These are phyloP conservation scores for Jamesozyma hellenica DNA, from an alignment of 805 yeast species.

Conservation along the genomic window DNA sequence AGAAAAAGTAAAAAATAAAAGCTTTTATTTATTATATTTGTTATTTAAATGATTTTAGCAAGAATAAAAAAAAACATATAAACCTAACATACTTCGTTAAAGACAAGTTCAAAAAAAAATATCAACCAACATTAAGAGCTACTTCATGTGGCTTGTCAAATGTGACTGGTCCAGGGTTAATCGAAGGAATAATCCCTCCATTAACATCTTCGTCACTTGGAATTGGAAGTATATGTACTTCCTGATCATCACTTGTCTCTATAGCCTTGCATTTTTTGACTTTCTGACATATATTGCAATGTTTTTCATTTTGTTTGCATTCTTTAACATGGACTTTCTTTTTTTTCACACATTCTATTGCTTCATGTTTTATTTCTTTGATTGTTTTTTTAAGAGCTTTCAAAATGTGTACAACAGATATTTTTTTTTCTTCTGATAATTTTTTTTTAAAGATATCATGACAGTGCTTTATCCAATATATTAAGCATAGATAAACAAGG, in stretches of 20 bases:
- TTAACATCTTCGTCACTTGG: background rate
- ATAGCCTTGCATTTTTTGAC: too few relatives aligned
- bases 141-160: constrained; percentile 1
- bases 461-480: constrained; percentile 24
- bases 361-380: constrained; percentile 26
- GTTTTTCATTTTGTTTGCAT: background rate
- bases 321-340: background rate
- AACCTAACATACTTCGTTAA: too few relatives aligned
- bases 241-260: background rate
- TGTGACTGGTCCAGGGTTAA: background rate
- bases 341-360: constrained; percentile 11
- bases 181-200: background rate
- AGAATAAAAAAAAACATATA: background rate
- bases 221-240: constrained; percentile 4
- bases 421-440: constrained; percentile 32
- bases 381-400: constrained; percentile 28
- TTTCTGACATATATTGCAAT: too few relatives aligned
- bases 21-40: background rate
- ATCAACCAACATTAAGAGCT: constrained; percentile 1
- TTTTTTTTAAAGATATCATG: constrained; percentile 33
- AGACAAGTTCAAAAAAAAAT: background rate
- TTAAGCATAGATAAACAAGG: too few relatives aligned
- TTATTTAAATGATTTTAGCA: background rate
- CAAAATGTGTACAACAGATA: constrained; percentile 23
- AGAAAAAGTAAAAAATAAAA: too few relatives aligned